These are phyloP conservation scores for Scytalidium sp. DNA, from an alignment of 2,329 filamentous ascomycete genomes.

Conservation along the genomic window DNA sequence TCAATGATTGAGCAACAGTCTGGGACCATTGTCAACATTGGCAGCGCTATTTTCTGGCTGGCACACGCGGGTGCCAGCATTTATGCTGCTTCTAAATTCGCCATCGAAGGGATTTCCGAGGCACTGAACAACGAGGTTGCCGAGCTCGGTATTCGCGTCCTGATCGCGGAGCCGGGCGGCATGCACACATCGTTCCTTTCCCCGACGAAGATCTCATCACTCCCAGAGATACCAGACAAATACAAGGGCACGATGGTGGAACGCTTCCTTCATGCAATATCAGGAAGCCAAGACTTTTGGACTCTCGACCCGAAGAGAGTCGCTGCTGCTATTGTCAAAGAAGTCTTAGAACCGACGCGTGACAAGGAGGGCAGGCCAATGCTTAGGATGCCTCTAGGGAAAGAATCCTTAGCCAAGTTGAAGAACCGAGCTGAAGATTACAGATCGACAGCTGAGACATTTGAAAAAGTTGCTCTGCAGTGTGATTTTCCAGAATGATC, in stretches of 20 bases:
- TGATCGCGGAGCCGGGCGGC: slow-evolving; percentile 7
- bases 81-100: slow-evolving; percentile 10
- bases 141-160: slow-evolving; percentile 6
- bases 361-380: neutral
- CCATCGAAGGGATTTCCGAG: slow-evolving; percentile 26
- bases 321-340: neutral
- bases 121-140: slow-evolving; percentile 28
- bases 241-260: neutral
- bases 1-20: slow-evolving; percentile 37
- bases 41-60: slow-evolving; percentile 1
- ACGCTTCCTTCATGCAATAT: neutral
- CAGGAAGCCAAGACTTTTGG: neutral
- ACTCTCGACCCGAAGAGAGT: neutral
- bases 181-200: neutral
- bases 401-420: neutral
- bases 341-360: neutral
- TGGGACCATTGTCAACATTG: slow-evolving; percentile 27
- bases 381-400: neutral
- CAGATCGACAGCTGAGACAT: neutral
- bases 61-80: neutral
- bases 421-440: neutral
- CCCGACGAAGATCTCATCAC: neutral
- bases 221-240: neutral
- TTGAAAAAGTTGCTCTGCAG: neutral
- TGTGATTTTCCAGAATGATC: neutral